Percentiles rank a stretch among this genome's conserved stretches.
Evolutionary conservation across 371 early-diverging fungal species (phyloP).

Genomic region (Syncephalastrum racemosum): DNA sequence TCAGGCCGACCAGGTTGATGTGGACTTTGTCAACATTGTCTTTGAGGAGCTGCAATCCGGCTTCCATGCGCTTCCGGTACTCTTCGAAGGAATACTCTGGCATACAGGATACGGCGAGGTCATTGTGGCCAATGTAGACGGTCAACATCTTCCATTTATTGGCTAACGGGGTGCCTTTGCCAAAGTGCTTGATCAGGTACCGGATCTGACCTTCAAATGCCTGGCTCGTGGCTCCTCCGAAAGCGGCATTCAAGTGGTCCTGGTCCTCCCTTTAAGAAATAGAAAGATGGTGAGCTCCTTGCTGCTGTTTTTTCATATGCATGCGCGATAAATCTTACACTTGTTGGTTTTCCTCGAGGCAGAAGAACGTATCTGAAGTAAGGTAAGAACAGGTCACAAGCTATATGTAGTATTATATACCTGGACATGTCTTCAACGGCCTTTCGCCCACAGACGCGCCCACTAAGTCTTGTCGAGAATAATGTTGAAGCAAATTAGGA

Average conservation of each 20-base stretch:
- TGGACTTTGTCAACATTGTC: conserved; percentile 14
- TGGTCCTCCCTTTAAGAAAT: neutral
- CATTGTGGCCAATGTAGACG: conserved; percentile 31
- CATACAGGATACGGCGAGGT: conserved; percentile 25
- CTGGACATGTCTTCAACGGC: no score
- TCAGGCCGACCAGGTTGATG: conserved; percentile 17
- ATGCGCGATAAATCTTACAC: no score
- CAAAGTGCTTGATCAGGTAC: conserved; percentile 23
- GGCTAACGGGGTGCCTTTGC: conserved; percentile 9
- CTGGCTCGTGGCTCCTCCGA: conserved; percentile 23
- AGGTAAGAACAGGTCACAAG: no score
- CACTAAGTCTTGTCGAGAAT: no score
- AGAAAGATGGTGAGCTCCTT: no score
- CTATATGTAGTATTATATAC: no score
- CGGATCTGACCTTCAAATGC: conserved; percentile 24
- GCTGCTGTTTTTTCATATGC: no score
- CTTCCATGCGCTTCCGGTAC: conserved; percentile 5
- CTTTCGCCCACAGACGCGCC: no score
- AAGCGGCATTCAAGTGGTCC: conserved; percentile 18
- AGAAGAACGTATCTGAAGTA: no score
- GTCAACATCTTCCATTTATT: conserved; percentile 29
- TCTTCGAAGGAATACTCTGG: conserved; percentile 6
- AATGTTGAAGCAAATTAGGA: no score
- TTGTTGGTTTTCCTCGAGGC: no score
- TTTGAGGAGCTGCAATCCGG: conserved; percentile 6